Conservation (phyloP, 768 basidiomycete species). For the Tricholoma terreum region DNA sequence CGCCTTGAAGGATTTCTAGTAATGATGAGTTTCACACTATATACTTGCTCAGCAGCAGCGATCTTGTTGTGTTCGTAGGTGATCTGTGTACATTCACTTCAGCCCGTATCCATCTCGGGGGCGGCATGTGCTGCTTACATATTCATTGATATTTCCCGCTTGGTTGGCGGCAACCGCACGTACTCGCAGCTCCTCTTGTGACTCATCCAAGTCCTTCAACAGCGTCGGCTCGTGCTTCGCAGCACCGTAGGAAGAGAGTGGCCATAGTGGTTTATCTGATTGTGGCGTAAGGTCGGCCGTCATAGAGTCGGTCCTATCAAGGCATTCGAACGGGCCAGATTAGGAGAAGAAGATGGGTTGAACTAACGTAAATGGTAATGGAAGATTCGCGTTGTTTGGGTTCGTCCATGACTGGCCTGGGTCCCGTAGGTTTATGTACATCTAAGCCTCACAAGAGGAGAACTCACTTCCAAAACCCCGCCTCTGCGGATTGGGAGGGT, state of each 20-base stretch:
- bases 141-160: constrained; percentile 56
- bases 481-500: constrained; percentile 40
- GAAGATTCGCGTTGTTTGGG: constrained; percentile 18
- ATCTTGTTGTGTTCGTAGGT: constrained; percentile 61
- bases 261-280: constrained; percentile 75
- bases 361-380: constrained; percentile 30
- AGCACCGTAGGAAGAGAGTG: constrained; percentile 74
- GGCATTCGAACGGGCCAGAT: neutral
- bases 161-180: constrained; percentile 56
- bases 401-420: constrained; percentile 42
- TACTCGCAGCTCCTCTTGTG: constrained; percentile 74
- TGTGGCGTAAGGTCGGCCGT: constrained; percentile 55
- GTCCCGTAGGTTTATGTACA: neutral
- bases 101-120: neutral
- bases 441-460: neutral
- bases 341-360: neutral
- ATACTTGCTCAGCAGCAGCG: constrained; percentile 48
- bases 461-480: constrained; percentile 52
- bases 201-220: constrained; percentile 65
- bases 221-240: constrained; percentile 71
- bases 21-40: constrained; percentile 23
- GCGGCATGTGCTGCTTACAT: constrained; percentile 47
- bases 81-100: constrained; percentile 27
- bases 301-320: constrained; percentile 56
- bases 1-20: neutral